Conservation (phyloP, 2,329 filamentous ascomycete genomes). For the Fusarium praegraminearum region DNA sequence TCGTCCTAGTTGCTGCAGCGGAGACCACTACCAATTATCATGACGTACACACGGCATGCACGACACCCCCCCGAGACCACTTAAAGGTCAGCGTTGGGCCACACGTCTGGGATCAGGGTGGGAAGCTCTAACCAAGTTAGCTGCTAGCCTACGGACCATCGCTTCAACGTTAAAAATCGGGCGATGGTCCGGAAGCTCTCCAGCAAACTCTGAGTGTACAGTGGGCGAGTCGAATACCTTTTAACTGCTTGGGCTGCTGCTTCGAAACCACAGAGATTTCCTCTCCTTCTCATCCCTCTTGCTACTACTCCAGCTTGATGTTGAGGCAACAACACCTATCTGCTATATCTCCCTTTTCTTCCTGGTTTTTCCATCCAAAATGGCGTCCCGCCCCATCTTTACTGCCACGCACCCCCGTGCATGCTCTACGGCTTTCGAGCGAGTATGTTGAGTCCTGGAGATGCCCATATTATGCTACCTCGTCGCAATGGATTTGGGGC, state of each 20-base stretch:
- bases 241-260: constrained; percentile 38
- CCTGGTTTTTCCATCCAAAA: constrained; percentile 56
- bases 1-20: constrained; percentile 34
- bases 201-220: constrained; percentile 37
- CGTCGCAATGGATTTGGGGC: not conserved
- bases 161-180: constrained; percentile 43
- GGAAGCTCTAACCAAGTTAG: constrained; percentile 36
- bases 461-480: not conserved
- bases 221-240: constrained; percentile 25
- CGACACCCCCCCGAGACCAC: constrained; percentile 41
- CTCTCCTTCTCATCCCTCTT: constrained; percentile 33
- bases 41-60: constrained; percentile 46
- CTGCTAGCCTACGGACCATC: constrained; percentile 46
- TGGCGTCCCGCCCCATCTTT: constrained; percentile 82
- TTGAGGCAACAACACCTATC: constrained; percentile 44
- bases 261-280: constrained; percentile 8
- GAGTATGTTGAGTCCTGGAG: constrained; percentile 67
- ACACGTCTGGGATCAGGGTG: constrained; percentile 43
- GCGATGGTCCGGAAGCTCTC: constrained; percentile 46
- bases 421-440: constrained; percentile 96
- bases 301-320: constrained; percentile 40
- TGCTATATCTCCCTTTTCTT: constrained; percentile 48
- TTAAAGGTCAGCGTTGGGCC: constrained; percentile 39
- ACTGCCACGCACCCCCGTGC: constrained; percentile 93
- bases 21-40: constrained; percentile 39